phyloP scores from a whole-genome alignment of 2,329 filamentous ascomycete genomes.

The Myriosclerotinia scirpicola region DNA sequence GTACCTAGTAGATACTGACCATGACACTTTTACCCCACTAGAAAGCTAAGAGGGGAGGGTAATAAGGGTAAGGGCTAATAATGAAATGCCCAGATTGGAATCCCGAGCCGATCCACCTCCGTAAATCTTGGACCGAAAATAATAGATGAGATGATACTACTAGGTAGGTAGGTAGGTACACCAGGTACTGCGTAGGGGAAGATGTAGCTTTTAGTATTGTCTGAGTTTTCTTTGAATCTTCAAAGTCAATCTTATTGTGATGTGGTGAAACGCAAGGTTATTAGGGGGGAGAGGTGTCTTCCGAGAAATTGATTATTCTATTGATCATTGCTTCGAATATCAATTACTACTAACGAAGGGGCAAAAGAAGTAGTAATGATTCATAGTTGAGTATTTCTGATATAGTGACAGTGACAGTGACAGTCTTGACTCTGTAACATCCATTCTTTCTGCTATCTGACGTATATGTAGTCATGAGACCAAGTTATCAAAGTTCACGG shows the following conservation, averaged over 20 bases:
- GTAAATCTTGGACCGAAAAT: not conserved
- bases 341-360: not conserved
- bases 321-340: not conserved
- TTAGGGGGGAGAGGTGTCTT: not conserved
- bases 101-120: conserved; percentile 6
- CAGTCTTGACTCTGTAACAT: not conserved
- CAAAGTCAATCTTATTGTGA: not conserved
- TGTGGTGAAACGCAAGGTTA: conserved; percentile 1
- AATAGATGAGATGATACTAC: not conserved
- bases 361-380: not conserved
- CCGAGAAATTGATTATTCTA: not conserved
- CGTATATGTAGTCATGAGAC: not conserved
- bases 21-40: conserved; percentile 13
- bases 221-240: conserved; percentile 6
- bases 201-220: not conserved
- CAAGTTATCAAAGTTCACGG: not conserved
- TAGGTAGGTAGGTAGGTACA: no score
- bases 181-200: not conserved
- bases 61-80: not conserved
- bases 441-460: not conserved
- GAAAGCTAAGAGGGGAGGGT: not conserved
- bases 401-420: not conserved
- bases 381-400: not conserved
- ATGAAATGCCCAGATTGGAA: conserved; percentile 7
- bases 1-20: not conserved